Base-by-base conservation (phyloP, 768 basidiomycete genomes). In the Lactarius hatsudake region DNA sequence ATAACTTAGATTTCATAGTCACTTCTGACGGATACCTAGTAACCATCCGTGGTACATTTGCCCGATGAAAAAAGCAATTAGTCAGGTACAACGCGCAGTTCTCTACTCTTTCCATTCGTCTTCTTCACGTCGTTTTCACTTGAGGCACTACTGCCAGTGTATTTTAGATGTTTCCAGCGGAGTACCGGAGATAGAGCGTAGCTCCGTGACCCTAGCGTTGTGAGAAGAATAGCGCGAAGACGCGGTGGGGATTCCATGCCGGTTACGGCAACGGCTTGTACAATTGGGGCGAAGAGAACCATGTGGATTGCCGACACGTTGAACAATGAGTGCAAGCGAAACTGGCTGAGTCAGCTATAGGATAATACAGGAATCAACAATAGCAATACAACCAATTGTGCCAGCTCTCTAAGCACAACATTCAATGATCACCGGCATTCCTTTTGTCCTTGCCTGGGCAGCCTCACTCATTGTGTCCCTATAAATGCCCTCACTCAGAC, bases 51-150 rank as follows among this genome's bases (percentile, higher is more conserved):
- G 0, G 80, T 75, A 23, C 84, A 84, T 76, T 85, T 90, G 67
- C 91, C 91, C 93, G 73, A 0, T 62, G 40, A 18, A 34, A 42
- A 10, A 6, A 38, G 38, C 30, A 42, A 54, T 48, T 28, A 66
- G 38, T 9, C 48, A 3, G 38, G 34, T n/a, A 30, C 1, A 15
- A 26, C 42, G 36, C 12, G 36, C 12, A 38, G 36, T 0, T 38
- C 72, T 89, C 87, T 60, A 94, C 71, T 91, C 89, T 69, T 81
- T 85, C 74, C 87, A 86, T 74, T 94, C 90, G 65, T 86, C 81
- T 34, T 34, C 8, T 32, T 32, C 32, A 32, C 32, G 32, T 94
- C 90, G 65, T 86, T 81, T 2, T 78, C 74, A 73, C 80, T 87
- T 64, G 85, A 80, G 58, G 81, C 81, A 2, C 88, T 89, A 34